Base-by-base conservation (phyloP, 352 stramenopile genomes). In the Globisporangium recalcitrans region DNA sequence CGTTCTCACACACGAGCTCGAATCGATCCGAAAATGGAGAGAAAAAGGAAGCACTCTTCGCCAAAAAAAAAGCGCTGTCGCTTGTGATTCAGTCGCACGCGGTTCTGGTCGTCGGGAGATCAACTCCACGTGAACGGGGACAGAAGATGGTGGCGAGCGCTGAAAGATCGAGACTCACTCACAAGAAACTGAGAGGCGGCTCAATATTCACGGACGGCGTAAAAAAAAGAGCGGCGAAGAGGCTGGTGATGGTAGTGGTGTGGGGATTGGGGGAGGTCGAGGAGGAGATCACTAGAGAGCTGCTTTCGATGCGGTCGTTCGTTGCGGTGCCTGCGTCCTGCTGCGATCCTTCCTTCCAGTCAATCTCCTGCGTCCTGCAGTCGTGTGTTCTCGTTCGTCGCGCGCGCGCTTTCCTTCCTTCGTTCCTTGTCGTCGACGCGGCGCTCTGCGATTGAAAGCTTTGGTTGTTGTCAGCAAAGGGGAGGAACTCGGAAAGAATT, bases 401-500 rank as follows among this genome's bases (percentile, higher is more conserved):
- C 26, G 31, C 40, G 34, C 54, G 32, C 52, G 52, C 27, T 27
- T n/a, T 42, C 53, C 24, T 51, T 46, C 31, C 53, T n/a, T n/a
- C n/a, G n/a, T 49, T 60, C 54, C 40, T 60, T 51, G 34, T 60
- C 54, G 36, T 51, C 54, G 22, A 60, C 54, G 54, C 54, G 54
- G 54, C 54, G 40, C 34, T 51, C 22, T 38, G 34, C 42, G 26
- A 29, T 56, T 42, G 27, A 56, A 55, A 34, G 46, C 21, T 70
- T 63, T 62, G 16, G 19, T 42, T 49, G 42, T 55, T 31, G 11
- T 22, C 22, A 9, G 46, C 21, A 31, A 31, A 51, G 21, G 46
- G 46, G 46, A 22, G 46, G 21, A 57, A 58, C 19, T 49, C 29
- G n/a, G 56, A 73, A 72, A 62, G 72, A 77, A 76, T 78, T 62